Conservation (phyloP, 2,329 filamentous ascomycete genomes). For the Decorospora gaudefroyi region DNA sequence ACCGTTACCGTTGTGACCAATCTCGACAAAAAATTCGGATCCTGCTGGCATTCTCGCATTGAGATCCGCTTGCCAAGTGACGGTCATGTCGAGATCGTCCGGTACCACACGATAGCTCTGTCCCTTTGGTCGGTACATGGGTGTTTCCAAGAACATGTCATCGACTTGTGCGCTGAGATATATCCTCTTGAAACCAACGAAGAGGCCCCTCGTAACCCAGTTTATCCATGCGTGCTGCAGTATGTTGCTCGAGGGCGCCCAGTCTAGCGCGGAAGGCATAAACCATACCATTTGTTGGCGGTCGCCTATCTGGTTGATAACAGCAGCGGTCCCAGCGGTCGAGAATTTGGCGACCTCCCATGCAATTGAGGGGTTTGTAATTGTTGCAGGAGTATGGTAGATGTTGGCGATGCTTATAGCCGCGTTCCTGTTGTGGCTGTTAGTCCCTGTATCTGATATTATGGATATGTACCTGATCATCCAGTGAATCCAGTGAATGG, state of each 20-base stretch:
- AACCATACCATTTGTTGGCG: conserved; percentile 68
- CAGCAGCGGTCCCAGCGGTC: conserved; percentile 58
- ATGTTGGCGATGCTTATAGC: conserved; percentile 48
- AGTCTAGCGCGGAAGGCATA: conserved; percentile 58
- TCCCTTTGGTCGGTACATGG: conserved; percentile 51
- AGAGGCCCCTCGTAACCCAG: conserved; percentile 64
- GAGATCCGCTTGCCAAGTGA: conserved; percentile 37
- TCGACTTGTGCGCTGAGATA: conserved; percentile 64
- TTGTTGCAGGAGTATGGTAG: conserved; percentile 63
- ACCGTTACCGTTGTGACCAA: conserved; percentile 48
- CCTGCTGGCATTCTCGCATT: conserved; percentile 42
- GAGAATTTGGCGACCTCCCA: conserved; percentile 56
- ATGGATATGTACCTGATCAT: neutral
- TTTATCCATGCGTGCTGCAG: conserved; percentile 66
- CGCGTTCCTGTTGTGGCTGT: conserved; percentile 25
- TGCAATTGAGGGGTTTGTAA: conserved; percentile 59
- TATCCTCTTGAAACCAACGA: conserved; percentile 60
- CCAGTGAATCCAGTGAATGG: neutral
- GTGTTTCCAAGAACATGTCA: conserved; percentile 62
- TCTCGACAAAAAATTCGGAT: conserved; percentile 45
- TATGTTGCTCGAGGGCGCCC: conserved; percentile 61
- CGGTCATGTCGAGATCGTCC: conserved; percentile 37
- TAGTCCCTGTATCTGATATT: conserved; percentile 4
- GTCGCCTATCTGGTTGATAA: conserved; percentile 62
- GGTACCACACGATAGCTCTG: conserved; percentile 55